Evolutionary conservation across 306 rosid genomes (phyloP).

Genomic region (Prunus mira): DNA sequence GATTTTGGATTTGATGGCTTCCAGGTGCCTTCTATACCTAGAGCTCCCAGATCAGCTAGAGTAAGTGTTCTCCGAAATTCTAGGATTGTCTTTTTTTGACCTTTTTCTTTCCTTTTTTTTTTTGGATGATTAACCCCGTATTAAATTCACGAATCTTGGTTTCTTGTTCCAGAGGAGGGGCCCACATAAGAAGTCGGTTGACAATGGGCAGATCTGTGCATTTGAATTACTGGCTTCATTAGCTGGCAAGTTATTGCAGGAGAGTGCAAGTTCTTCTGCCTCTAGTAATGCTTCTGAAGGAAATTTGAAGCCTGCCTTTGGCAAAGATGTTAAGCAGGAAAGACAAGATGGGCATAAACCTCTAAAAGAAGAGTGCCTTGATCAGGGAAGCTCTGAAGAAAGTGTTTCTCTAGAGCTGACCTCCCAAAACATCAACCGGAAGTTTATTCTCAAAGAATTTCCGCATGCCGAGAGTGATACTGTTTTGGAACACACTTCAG

Average conservation of each 20-base stretch:
- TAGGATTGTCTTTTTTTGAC: slow-evolving; percentile 1
- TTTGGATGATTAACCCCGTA: slow-evolving; percentile 18
- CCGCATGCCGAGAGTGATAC: slow-evolving; percentile 35
- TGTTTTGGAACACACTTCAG: slow-evolving; percentile 42
- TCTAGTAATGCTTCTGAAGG: slow-evolving; percentile 80
- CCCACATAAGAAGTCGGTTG: slow-evolving; percentile 43
- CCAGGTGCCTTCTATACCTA: slow-evolving; percentile 66
- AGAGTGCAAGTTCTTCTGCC: slow-evolving; percentile 72
- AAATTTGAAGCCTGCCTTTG: slow-evolving; percentile 37
- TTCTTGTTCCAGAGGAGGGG: slow-evolving; percentile 60
- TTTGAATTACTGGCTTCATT: slow-evolving; percentile 83
- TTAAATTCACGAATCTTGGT: slow-evolving; percentile 26
- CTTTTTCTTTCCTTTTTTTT: not conserved
- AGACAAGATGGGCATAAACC: slow-evolving; percentile 36
- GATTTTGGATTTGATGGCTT: slow-evolving; percentile 64
- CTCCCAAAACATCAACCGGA: slow-evolving; percentile 35
- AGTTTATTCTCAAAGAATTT: slow-evolving; percentile 30
- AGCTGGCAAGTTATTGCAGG: slow-evolving; percentile 86
- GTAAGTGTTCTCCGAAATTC: slow-evolving; percentile 44
- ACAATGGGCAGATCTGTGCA: slow-evolving; percentile 57
- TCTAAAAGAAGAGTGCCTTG: slow-evolving; percentile 30
- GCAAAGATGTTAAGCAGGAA: slow-evolving; percentile 44
- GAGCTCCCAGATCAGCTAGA: slow-evolving; percentile 80
- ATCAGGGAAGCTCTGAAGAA: slow-evolving; percentile 50
- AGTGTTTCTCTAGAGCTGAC: slow-evolving; percentile 38